These are phyloP conservation scores for Liriodendron chinense DNA, from an alignment of 164 flowering plant species.

Conservation along the genomic window DNA sequence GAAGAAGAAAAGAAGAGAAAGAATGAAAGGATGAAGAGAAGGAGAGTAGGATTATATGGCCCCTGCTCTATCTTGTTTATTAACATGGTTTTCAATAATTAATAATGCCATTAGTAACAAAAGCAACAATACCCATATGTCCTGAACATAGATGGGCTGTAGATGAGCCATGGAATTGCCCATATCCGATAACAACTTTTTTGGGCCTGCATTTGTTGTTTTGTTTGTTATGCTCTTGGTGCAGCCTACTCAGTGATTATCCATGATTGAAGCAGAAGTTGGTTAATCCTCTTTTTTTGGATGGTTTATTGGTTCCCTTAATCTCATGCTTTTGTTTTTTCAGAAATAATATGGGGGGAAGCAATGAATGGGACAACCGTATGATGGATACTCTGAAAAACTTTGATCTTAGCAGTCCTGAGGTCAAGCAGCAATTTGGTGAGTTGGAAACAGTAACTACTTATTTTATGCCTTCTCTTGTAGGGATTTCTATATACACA, in stretches of 20 bases:
- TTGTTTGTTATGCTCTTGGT: background rate
- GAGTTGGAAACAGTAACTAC: slow-evolving; percentile 20
- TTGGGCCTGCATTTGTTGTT: background rate
- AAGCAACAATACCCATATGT: too few relatives aligned
- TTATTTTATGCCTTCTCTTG: background rate
- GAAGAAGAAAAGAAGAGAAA: too few relatives aligned
- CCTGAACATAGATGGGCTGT: too few relatives aligned
- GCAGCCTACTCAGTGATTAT: background rate
- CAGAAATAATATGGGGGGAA: slow-evolving; percentile 90
- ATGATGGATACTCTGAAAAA: slow-evolving; percentile 82
- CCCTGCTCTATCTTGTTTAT: too few relatives aligned
- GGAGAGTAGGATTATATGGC: too few relatives aligned
- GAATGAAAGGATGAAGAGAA: too few relatives aligned
- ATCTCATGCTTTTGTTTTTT: slow-evolving; percentile 2
- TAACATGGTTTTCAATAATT: too few relatives aligned
- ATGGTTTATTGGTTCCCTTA: background rate
- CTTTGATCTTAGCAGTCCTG: slow-evolving; percentile 94
- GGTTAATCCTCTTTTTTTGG: background rate
- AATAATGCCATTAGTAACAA: too few relatives aligned
- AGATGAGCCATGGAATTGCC: too few relatives aligned
- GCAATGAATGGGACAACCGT: slow-evolving; percentile 68
- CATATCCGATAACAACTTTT: background rate
- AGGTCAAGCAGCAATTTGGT: slow-evolving; percentile 98
- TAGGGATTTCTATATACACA: background rate
- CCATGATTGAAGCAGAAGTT: too few relatives aligned